These are phyloP conservation scores for Pseudogymnoascus sp. DNA, from an alignment of 2,329 filamentous ascomycete genomes.

Conservation along the genomic window DNA sequence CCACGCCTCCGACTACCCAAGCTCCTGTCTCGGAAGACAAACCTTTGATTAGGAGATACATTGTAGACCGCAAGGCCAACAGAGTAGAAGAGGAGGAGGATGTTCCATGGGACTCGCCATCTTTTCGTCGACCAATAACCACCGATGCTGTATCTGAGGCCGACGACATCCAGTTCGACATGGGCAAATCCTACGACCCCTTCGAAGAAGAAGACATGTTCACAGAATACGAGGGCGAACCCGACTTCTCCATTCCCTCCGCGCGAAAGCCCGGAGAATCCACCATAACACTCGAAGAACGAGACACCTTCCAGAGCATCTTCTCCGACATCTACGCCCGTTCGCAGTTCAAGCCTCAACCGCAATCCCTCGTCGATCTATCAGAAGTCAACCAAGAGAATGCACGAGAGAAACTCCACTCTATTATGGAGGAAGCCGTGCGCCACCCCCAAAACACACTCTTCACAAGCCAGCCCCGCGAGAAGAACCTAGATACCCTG, in stretches of 20 bases:
- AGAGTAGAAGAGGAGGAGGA: background rate
- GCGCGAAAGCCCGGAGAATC: slow-evolving; percentile 27
- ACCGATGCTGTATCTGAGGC: background rate
- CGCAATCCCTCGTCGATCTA: background rate
- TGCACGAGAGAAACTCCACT: slow-evolving; percentile 16
- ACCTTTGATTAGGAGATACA: slow-evolving; percentile 1
- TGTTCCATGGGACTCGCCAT: background rate
- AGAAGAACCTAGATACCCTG: slow-evolving; percentile 14
- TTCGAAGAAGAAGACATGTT: slow-evolving; percentile 38
- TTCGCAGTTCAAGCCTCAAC: slow-evolving; percentile 20
- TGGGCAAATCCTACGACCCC: slow-evolving; percentile 12
- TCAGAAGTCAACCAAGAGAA: slow-evolving; percentile 6
- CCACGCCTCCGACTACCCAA: background rate
- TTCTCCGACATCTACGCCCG: slow-evolving; percentile 50
- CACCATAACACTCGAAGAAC: slow-evolving; percentile 53
- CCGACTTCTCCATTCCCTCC: slow-evolving; percentile 18
- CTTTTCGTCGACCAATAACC: background rate
- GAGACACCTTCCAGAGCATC: slow-evolving; percentile 43
- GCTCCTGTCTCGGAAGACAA: background rate
- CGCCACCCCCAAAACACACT: background rate
- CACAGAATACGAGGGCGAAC: slow-evolving; percentile 41
- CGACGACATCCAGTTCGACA: background rate
- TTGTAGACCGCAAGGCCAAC: slow-evolving; percentile 4
- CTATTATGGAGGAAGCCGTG: slow-evolving; percentile 1
- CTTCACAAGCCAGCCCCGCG: background rate